Evolutionary conservation across 179 eudicot species (phyloP).

Genomic region (Corrigiola litoralis): DNA sequence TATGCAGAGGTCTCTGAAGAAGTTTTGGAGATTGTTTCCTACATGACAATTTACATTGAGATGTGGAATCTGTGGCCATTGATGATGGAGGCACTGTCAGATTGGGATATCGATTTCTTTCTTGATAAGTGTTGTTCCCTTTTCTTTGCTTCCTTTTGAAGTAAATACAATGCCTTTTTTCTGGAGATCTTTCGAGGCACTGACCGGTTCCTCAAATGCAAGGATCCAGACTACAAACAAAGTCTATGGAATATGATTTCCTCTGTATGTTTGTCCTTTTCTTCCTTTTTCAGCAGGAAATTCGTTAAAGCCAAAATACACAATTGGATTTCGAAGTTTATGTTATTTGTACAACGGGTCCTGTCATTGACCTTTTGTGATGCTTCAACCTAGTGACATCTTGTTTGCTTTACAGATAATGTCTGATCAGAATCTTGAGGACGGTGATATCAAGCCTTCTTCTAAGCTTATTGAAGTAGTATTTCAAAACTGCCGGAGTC

Average conservation of each 20-base stretch:
- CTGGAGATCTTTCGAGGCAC: conserved; percentile 69
- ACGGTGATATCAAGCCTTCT: conserved; percentile 95
- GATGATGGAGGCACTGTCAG: conserved; percentile 93
- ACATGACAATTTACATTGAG: conserved; percentile 92
- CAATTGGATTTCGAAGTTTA: background rate
- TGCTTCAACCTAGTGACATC: background rate
- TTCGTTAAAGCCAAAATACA: background rate
- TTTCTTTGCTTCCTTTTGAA: background rate
- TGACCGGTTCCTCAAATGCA: conserved; percentile 77
- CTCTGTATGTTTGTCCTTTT: conserved; percentile 47
- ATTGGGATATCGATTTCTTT: conserved; percentile 93
- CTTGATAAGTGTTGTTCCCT: conserved; percentile 38
- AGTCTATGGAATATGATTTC: conserved; percentile 95
- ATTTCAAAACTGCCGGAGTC: conserved; percentile 89
- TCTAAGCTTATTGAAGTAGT: conserved; percentile 97
- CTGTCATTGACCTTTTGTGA: background rate
- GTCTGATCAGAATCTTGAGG: conserved; percentile 90
- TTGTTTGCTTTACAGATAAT: conserved; percentile 49
- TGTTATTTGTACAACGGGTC: background rate
- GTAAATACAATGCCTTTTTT: background rate
- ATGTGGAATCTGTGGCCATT: conserved; percentile 99
- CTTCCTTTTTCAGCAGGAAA: background rate
- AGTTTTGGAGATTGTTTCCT: conserved; percentile 93
- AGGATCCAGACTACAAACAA: conserved; percentile 96
- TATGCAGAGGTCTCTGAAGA: conserved; percentile 97